Evolutionary conservation across 2,329 filamentous ascomycete species (phyloP), one percentile per base, ranked within the genome.

Genomic region (Dichotomopilus funicola): DNA sequence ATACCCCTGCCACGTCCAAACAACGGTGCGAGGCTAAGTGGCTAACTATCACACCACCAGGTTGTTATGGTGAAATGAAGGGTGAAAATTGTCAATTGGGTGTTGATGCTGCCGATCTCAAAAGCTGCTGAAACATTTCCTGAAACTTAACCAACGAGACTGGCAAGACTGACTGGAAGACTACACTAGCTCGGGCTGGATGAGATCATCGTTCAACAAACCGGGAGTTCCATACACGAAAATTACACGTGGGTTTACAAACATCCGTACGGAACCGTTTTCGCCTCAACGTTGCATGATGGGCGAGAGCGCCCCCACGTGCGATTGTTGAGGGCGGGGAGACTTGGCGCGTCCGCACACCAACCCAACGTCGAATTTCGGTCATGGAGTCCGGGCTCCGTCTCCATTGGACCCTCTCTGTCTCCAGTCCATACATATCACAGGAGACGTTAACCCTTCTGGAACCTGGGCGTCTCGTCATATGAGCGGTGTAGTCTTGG

Each of bases 401-500:
- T 27, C 19, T 27, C 19, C 19, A 3, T 27, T 27, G 19, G 19
- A 27, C 19, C 19, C 19, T 27, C 19, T 27, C 19, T 27, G 19
- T 27, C 19, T 27, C 19, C 19, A 27, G 19, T 27, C 19, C 19
- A 27, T 27, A 27, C 19, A 27, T 27, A 27, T 27, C 19, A 27
- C 19, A 27, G 19, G 19, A 27, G 19, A 27, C 19, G 19, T 27
- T 27, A 27, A 27, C 19, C 19, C 19, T 27, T 27, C 33, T 47
- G 51, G 36, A 43, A 51, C 37, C 38, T 42, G 6, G 37, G 42
- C 27, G 49, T 51, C 37, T 8, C 37, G 13, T 42, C 54, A 44
- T 38, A 52, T 56, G 44, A 56, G 54, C 49, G 54, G 54, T 56
- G 54, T 49, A 33, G 2, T 37, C 34, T 44, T 11, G 41, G 36